Conservation (phyloP, 495 filamentous ascomycete species). For the Lineolata rhizophorae region DNA sequence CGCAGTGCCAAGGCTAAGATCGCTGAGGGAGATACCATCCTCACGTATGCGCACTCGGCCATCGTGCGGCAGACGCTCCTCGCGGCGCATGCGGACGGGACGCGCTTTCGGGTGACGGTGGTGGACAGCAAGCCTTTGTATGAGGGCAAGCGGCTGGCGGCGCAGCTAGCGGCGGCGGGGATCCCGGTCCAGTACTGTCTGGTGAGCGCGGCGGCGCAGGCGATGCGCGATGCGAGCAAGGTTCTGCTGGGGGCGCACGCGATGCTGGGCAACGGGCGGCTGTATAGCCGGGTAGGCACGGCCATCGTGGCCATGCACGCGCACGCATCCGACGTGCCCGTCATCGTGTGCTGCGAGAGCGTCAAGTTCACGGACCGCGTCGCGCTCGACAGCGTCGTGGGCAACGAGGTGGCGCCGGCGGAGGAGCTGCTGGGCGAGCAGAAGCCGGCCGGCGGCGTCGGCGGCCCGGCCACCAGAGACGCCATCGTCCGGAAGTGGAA, state of each 20-base stretch:
- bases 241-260: conserved; percentile 76
- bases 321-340: conserved; percentile 47
- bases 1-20: conserved; percentile 53
- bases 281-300: conserved; percentile 75
- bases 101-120: conserved; percentile 61
- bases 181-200: conserved; percentile 63
- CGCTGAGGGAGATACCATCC: conserved; percentile 53
- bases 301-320: conserved; percentile 77
- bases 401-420: conserved; percentile 64
- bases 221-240: conserved; percentile 51
- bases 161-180: conserved; percentile 39
- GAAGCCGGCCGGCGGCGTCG: conserved; percentile 8
- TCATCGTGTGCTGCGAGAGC: conserved; percentile 81
- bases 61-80: conserved; percentile 65
- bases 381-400: conserved; percentile 72
- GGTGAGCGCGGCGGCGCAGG: conserved; percentile 48
- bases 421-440: conserved; percentile 35
- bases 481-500: conserved; percentile 30
- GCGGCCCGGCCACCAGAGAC: conserved; percentile 10
- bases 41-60: conserved; percentile 76
- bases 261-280: conserved; percentile 72
- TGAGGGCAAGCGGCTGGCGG: conserved; percentile 57
- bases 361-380: conserved; percentile 91
- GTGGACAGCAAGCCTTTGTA: conserved; percentile 65
- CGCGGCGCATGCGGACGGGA: conserved; percentile 42